phyloP scores from a whole-genome alignment of 169 alveolate genomes.

The Plasmodium adleri region DNA sequence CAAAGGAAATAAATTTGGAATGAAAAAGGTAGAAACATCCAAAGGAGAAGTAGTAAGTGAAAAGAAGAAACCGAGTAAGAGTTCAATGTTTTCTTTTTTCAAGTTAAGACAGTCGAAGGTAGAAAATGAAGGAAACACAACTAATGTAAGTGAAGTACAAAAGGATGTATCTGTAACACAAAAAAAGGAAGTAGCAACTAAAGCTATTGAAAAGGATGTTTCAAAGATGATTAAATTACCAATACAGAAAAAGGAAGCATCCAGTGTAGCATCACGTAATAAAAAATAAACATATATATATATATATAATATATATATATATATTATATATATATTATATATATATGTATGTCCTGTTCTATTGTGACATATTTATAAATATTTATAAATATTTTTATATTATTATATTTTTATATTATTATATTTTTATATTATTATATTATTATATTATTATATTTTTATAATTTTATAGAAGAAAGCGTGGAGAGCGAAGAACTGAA shows the following conservation, averaged over 20 bases:
- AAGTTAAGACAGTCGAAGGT: not conserved
- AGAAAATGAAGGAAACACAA: not conserved
- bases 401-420: not conserved
- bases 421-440: too few species aligned
- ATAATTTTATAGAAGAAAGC: conserved; percentile 27
- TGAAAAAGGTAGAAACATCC: not conserved
- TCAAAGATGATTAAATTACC: conserved; percentile 1
- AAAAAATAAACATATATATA: not conserved
- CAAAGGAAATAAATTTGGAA: not conserved
- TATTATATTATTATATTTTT: not conserved
- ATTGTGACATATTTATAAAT: not conserved
- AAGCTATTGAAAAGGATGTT: not conserved
- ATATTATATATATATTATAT: not conserved
- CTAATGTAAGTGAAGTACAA: too few species aligned
- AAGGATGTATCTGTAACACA: not conserved
- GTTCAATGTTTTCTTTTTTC: not conserved
- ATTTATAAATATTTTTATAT: not conserved
- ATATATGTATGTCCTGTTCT: not conserved
- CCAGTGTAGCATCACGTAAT: not conserved
- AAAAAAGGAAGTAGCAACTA: conserved; percentile 1
- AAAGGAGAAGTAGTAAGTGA: not conserved
- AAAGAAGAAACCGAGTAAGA: not conserved
- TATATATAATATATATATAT: not conserved
- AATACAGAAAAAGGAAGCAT: not conserved
- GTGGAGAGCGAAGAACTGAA: conserved; percentile 15